Base-by-base conservation (phyloP, 2,329 filamentous ascomycete genomes). In the Talaromyces funiculosus region DNA sequence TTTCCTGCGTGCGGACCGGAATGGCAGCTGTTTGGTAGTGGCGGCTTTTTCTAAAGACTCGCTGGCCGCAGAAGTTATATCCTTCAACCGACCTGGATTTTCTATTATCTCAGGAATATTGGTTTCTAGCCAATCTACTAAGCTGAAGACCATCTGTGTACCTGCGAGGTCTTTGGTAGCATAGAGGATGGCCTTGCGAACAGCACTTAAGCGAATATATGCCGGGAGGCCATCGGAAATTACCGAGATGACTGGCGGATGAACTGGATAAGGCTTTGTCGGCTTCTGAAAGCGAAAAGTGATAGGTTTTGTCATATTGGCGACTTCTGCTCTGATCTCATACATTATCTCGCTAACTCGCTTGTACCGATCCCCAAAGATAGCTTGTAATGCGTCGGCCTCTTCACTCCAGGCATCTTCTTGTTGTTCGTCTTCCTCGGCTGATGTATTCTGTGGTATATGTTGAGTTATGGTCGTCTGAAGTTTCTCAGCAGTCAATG, bases 41-140 rank as follows among this genome's bases (percentile, higher is more conserved):
- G 24, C 35, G 62, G 67, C 22, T 57, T 33, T 31, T 61, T 29
- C 14, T 63, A 56, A 8, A 67, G 61, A 3, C 67, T 86, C 2
- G 87, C 87, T 2, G 88, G 85, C 3, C 90, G 90, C 12, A 90
- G 85, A n/a, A 0, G 92, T 90, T 40, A 97, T 90, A 59, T 96
- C 92, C 40, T 89, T 84, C 40, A 99, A 81, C 64, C 84, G 88
- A 1, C 93, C 94, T 0, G 94, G 94, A 61, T 88, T 85, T 63
- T 92, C 87, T 58, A 97, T 87, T 60, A 97, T 90, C n/a, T 77
- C 77, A 61, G 90, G 88, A 64, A 96, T 86, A 65, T 92, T 87
- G 64, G 89, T 85, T 71, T 97, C 92, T 3, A 97, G 77, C 92
- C 93, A 97, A 75, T 96, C 92, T 57, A 93, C 83, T 12, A 96